Evolutionary conservation across 306 rosid species (phyloP).

Genomic region (Myrica gale): DNA sequence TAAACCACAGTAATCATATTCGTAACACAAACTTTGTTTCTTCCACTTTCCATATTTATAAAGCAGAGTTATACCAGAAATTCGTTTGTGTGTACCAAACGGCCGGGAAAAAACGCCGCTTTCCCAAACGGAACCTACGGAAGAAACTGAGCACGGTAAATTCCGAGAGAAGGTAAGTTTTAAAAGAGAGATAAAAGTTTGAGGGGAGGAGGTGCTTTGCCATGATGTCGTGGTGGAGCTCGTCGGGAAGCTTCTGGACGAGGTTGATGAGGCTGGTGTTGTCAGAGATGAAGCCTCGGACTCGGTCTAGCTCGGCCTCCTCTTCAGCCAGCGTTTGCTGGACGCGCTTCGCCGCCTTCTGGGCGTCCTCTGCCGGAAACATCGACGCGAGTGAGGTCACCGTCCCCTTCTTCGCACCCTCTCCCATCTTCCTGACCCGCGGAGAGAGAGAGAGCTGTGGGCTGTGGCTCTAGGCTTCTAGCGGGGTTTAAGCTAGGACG

Average conservation of each 20-base stretch:
- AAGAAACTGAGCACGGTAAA: background rate
- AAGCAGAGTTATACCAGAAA: constrained; percentile 48
- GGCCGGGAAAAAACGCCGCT: constrained; percentile 91
- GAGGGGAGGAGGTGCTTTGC: constrained; percentile 27
- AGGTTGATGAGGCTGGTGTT: constrained; percentile 67
- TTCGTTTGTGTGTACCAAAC: constrained; percentile 87
- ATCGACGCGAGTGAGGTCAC: constrained; percentile 63
- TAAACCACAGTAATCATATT: constrained; percentile 17
- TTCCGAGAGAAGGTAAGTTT: background rate
- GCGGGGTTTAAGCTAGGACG: background rate
- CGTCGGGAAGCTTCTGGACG: constrained; percentile 71
- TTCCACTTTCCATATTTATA: background rate
- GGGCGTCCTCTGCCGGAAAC: constrained; percentile 57
- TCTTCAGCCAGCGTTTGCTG: constrained; percentile 49
- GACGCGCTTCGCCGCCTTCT: constrained; percentile 59
- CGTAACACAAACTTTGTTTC: background rate
- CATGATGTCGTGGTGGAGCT: constrained; percentile 80
- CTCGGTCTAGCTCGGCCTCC: constrained; percentile 38
- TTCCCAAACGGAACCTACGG: constrained; percentile 89
- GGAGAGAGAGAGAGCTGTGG: background rate
- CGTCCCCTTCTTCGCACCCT: constrained; percentile 40
- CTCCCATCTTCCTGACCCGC: constrained; percentile 20
- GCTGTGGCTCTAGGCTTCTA: too few species aligned
- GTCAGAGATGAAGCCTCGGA: constrained; percentile 60
- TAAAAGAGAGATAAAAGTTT: background rate